Conservation (phyloP, 345 rosid species). For the Eucalyptus albens region DNA sequence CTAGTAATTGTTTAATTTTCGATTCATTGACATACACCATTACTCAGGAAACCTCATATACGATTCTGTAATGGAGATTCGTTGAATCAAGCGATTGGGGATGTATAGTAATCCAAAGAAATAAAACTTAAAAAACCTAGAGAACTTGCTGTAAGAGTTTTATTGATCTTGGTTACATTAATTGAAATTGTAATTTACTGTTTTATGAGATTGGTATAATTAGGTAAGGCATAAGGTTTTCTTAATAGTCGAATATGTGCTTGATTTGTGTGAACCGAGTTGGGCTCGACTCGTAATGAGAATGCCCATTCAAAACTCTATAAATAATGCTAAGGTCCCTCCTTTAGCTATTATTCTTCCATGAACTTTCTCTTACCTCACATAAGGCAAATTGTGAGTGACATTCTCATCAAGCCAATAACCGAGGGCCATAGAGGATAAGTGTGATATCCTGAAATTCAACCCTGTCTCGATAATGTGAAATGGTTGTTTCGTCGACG, state of each 20-base stretch:
- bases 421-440: no score
- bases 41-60: not conserved
- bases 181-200: no score
- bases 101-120: not conserved
- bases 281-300: accelerated
- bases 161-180: no score
- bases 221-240: no score
- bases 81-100: accelerated
- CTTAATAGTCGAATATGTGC: accelerated
- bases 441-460: accelerated
- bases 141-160: no score
- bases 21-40: accelerated
- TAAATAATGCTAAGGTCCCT: accelerated
- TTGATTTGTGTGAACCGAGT: accelerated
- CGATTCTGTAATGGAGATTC: not conserved
- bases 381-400: no score
- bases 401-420: accelerated
- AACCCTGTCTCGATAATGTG: accelerated
- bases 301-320: accelerated
- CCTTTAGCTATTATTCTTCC: accelerated
- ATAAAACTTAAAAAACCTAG: no score
- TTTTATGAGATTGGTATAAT: accelerated
- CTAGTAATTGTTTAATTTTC: accelerated
- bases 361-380: no score
- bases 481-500: no score